Conservation (phyloP, 345 rosid genomes). For the Sonneratia caseolaris region DNA sequence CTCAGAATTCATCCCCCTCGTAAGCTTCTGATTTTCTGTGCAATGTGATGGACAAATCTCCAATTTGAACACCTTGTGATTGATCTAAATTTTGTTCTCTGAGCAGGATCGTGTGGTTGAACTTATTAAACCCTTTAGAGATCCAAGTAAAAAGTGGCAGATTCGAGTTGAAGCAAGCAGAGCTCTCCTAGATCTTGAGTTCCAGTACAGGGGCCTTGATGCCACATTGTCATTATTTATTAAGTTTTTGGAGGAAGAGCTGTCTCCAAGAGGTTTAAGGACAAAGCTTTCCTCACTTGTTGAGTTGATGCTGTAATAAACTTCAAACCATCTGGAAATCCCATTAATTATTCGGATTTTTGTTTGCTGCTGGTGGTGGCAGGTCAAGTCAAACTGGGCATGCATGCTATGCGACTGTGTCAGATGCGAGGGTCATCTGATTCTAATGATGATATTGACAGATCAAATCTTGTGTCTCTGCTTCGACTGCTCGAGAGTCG, state of each 20-base stretch:
- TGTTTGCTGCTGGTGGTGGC: constrained; percentile 14
- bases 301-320: background rate
- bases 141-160: constrained; percentile 50
- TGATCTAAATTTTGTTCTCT: constrained; percentile 1
- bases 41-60: background rate
- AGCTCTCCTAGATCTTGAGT: constrained; percentile 87
- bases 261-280: constrained; percentile 72
- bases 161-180: constrained; percentile 82
- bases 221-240: constrained; percentile 62
- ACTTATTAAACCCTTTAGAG: constrained; percentile 68
- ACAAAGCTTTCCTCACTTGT: background rate
- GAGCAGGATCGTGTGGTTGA: constrained; percentile 68
- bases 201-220: constrained; percentile 71
- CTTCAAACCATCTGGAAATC: background rate
- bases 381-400: constrained; percentile 81
- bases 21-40: constrained; percentile 23
- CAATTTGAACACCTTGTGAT: background rate
- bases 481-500: constrained; percentile 68
- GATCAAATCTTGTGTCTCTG: constrained; percentile 45
- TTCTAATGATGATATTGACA: constrained; percentile 35
- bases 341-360: background rate
- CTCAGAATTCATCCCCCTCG: constrained; percentile 64
- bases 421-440: constrained; percentile 44
- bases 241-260: constrained; percentile 60
- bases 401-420: constrained; percentile 76